Conservation (phyloP, 1,139 yeast species). For the Hyphopichia pseudoburtonii region DNA sequence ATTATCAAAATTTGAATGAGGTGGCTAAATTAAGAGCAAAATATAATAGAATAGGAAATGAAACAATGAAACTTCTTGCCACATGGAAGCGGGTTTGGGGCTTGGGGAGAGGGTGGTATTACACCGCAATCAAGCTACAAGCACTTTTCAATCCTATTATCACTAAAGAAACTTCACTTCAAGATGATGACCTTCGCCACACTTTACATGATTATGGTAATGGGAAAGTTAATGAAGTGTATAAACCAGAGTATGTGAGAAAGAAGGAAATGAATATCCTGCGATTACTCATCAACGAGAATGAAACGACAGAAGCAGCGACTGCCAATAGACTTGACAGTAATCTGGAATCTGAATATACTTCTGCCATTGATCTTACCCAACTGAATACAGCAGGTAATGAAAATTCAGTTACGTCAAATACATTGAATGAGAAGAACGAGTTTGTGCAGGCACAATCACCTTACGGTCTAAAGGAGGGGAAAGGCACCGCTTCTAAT, state of each 20-base stretch:
- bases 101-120: conserved; percentile 26
- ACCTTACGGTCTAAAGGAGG: no score
- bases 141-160: conserved; percentile 17
- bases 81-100: conserved; percentile 27
- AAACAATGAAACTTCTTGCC: conserved; percentile 16
- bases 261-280: conserved; percentile 18
- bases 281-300: conserved; percentile 14
- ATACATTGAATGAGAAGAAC: background rate
- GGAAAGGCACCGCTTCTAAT: background rate
- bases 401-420: no score
- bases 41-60: conserved; percentile 18
- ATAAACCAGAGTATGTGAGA: conserved; percentile 13
- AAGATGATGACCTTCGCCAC: conserved; percentile 22
- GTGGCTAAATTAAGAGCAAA: conserved; percentile 15
- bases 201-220: conserved; percentile 29
- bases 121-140: conserved; percentile 18
- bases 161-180: conserved; percentile 13
- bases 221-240: conserved; percentile 21
- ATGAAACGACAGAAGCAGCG: conserved; percentile 4
- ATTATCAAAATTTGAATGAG: conserved; percentile 4
- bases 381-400: background rate
- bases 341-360: background rate
- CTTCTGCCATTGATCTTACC: background rate
- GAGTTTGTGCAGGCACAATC: background rate
- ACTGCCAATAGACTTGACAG: background rate